Evolutionary conservation across 805 yeast species (phyloP), one percentile per base, ranked within the genome.

Genomic region (Saturnispora ahearnii): DNA sequence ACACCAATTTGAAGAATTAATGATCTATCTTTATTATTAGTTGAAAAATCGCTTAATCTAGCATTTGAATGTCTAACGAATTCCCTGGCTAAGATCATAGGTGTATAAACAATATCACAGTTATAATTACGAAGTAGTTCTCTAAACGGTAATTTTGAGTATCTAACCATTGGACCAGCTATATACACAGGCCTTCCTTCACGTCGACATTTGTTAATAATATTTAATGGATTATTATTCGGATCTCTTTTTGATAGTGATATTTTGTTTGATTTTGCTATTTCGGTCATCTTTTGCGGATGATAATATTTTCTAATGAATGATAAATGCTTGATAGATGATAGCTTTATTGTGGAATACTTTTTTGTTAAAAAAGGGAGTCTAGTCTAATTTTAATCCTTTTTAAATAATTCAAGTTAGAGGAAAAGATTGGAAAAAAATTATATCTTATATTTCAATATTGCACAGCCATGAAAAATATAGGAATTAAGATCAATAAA

Each of bases 161-260:
- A 93, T 46, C 99, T 72, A 1, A 93, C 99, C 99, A 93, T 93
- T 4, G 99, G 99, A 0, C 98, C 99, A 1, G 87, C 82, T 10
- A 85, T 73, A 41, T 73, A 76, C 1, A 77, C 87, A 0, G 84
- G 82, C 52, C 83, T 65, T 4, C 71, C 70, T 52, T 74, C 77
- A 2, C 57, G 48, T 55, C 66, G 62, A 61, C 83, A 69, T 51
- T 73, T 65, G 48, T 70, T 66, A 10, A 81, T 70, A 13, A 81
- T 76, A 40, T 69, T 63, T 18, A 80, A 57, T 12, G 86, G 85
- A 56, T 77, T 76, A 63, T 77, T 73, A 31, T 68, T 61, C 15
- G 74, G 70, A 43, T 69, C 63, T 52, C 81, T 65, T 32, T 57
- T 41, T 8, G 41, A 7, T 18, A 47, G 4, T 6, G 15, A 12